Percentiles rank a stretch among this genome's conserved stretches.
These are phyloP conservation scores for Citrullus amarus DNA, from an alignment of 306 rosid genomes.

Conservation along the genomic window DNA sequence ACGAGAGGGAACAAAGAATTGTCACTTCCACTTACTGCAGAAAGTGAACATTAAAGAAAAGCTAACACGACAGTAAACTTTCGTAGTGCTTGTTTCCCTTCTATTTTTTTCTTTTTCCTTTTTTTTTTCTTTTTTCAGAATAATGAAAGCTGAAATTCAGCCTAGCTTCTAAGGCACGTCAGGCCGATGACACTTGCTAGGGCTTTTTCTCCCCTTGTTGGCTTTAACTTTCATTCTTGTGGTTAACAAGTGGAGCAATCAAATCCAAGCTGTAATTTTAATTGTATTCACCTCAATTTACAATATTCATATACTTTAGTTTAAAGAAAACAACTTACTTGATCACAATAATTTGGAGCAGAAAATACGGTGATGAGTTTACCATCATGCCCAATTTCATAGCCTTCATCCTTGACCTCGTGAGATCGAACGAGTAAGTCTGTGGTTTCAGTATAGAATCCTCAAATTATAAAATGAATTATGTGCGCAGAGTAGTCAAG, in stretches of 20 bases:
- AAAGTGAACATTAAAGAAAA: background rate
- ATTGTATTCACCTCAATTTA: background rate
- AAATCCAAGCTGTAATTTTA: background rate
- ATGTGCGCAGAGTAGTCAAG: slow-evolving; percentile 8
- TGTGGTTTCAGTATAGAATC: slow-evolving; percentile 21
- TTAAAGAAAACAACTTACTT: slow-evolving; percentile 33
- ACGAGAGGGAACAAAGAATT: background rate
- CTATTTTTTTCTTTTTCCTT: background rate
- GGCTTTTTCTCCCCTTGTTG: background rate
- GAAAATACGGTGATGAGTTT: slow-evolving; percentile 96
- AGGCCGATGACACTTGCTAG: background rate
- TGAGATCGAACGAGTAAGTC: slow-evolving; percentile 94
- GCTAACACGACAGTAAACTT: background rate
- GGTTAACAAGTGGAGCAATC: background rate
- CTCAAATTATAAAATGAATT: background rate
- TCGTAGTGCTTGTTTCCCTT: background rate
- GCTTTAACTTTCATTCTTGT: background rate
- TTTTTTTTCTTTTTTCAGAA: background rate
- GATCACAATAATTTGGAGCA: slow-evolving; percentile 99
- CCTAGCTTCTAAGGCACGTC: background rate
- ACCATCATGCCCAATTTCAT: slow-evolving; percentile 88
- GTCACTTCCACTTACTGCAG: background rate
- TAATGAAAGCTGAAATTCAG: background rate
- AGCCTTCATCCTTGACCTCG: slow-evolving; percentile 96
- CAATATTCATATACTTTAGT: background rate